These are phyloP conservation scores for Friedmanniomyces simplex DNA, from an alignment of 495 filamentous ascomycete genomes.

Conservation along the genomic window DNA sequence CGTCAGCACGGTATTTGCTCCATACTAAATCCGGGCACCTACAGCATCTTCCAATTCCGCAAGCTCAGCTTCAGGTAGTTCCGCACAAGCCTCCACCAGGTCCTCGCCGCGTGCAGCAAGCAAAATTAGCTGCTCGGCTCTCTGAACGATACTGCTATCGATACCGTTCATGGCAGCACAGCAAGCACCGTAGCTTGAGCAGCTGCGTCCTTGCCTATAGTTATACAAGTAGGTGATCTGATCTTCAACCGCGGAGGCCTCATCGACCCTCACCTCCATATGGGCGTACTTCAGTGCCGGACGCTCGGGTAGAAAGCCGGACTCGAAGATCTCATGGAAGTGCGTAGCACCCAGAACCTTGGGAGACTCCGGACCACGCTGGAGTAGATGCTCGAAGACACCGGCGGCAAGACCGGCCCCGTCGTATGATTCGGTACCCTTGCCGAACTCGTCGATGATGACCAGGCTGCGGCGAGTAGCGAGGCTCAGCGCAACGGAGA, in stretches of 20 bases:
- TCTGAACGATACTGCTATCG: constrained; percentile 54
- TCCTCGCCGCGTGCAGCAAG: constrained; percentile 66
- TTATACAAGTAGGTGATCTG: constrained; percentile 87
- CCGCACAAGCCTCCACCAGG: constrained; percentile 57
- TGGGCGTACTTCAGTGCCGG: constrained; percentile 60
- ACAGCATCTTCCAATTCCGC: constrained; percentile 54
- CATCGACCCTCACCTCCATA: constrained; percentile 70
- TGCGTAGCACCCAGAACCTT: constrained; percentile 86
- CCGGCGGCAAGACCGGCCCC: constrained; percentile 81
- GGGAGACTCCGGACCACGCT: constrained; percentile 49
- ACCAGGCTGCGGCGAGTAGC: constrained; percentile 69
- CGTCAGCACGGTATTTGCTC: not conserved
- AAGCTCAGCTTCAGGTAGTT: constrained; percentile 48
- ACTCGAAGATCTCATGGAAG: constrained; percentile 88
- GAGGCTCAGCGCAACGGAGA: constrained; percentile 66
- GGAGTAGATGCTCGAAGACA: constrained; percentile 66
- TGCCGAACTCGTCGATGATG: constrained; percentile 92
- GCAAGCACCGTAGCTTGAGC: constrained; percentile 71
- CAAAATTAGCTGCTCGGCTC: constrained; percentile 65
- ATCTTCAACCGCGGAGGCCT: constrained; percentile 48
- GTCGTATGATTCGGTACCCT: constrained; percentile 74
- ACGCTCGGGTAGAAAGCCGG: constrained; percentile 49
- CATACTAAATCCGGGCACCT: constrained; percentile 2
- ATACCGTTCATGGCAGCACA: constrained; percentile 83
- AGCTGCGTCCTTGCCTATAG: constrained; percentile 56